Evolutionary conservation across 1,284 basidiomycete genomes (phyloP).

Genomic region (Stereum hirsutum): DNA sequence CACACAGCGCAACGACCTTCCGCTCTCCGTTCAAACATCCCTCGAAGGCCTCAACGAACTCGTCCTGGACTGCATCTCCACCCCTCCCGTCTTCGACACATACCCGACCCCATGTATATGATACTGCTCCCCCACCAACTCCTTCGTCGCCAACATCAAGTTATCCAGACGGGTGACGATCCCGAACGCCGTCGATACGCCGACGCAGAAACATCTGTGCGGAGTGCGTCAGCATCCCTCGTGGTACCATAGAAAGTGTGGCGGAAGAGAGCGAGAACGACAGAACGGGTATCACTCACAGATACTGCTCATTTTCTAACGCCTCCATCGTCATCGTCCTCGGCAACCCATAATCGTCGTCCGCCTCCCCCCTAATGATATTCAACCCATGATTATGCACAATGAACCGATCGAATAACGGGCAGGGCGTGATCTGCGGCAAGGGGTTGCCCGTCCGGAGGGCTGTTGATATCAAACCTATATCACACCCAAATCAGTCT

Average conservation of each 20-base stretch:
- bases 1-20: neutral
- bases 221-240: neutral
- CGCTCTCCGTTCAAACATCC: conserved; percentile 7
- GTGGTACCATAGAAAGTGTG: neutral
- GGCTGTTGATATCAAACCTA: conserved; percentile 62
- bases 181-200: conserved; percentile 59
- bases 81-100: conserved; percentile 11
- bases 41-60: conserved; percentile 12
- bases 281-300: conserved; percentile 40
- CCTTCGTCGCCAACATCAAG: conserved; percentile 70
- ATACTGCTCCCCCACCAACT: conserved; percentile 75
- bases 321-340: conserved; percentile 55
- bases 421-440: conserved; percentile 83
- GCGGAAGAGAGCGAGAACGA: neutral
- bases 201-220: conserved; percentile 63
- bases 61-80: conserved; percentile 14
- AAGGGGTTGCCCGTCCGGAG: conserved; percentile 70
- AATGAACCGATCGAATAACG: conserved; percentile 71
- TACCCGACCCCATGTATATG: conserved; percentile 63
- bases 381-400: conserved; percentile 51
- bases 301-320: conserved; percentile 59
- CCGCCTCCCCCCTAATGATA: conserved; percentile 52
- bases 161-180: conserved; percentile 61
- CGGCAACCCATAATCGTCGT: conserved; percentile 64
- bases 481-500: neutral